These are phyloP conservation scores for Diaporthe eres DNA, from an alignment of 2,329 filamentous ascomycete species.

Conservation along the genomic window DNA sequence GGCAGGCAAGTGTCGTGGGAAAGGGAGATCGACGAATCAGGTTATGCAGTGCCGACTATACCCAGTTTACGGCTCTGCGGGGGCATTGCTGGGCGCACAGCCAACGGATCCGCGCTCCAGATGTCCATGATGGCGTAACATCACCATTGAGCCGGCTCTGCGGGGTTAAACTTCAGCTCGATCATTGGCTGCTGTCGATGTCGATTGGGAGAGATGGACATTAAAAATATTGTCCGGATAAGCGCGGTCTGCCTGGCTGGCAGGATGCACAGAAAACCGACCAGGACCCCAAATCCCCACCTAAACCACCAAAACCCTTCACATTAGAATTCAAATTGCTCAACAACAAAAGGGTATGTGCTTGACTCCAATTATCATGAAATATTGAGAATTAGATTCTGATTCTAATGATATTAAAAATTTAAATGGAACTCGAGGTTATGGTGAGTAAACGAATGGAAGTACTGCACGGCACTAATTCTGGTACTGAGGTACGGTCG, in stretches of 20 bases:
- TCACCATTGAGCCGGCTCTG: constrained; percentile 28
- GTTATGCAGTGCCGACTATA: constrained; percentile 20
- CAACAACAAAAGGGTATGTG: no score
- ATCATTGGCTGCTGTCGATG: constrained; percentile 2
- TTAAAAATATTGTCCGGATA: not conserved
- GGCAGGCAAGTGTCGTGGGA: not conserved
- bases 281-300: no score
- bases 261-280: no score
- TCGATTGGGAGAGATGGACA: constrained; percentile 10
- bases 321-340: no score
- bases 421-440: no score
- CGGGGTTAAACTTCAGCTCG: constrained; percentile 34
- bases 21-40: constrained; percentile 36
- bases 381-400: no score
- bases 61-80: not conserved
- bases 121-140: constrained; percentile 30
- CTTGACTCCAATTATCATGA: no score
- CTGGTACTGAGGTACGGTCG: no score
- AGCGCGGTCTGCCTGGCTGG: not conserved
- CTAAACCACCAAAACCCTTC: no score
- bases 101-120: constrained; percentile 6
- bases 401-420: no score
- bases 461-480: no score
- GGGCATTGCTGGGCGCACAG: constrained; percentile 14
- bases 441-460: no score